Conservation (phyloP, 2,329 filamentous ascomycete species). For the Emericellopsis atlantica region DNA sequence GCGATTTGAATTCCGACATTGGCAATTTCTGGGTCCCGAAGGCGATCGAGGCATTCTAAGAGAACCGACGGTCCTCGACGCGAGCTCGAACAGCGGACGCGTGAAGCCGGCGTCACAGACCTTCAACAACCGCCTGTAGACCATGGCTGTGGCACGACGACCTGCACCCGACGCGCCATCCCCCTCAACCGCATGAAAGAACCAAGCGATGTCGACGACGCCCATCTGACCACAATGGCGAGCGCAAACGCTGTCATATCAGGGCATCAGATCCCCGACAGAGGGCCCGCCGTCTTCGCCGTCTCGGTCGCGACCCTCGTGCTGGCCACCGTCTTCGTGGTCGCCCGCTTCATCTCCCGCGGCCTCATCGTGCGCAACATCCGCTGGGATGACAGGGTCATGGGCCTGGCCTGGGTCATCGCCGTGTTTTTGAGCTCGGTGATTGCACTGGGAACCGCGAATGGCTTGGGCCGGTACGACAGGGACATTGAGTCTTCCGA, state of each 20-base stretch:
- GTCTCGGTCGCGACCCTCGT: slow-evolving; percentile 59
- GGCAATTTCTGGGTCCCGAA: too few relatives aligned
- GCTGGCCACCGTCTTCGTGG: slow-evolving; percentile 63
- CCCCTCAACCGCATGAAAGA: neutral
- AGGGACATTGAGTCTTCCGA: slow-evolving; percentile 38
- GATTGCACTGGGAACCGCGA: slow-evolving; percentile 49
- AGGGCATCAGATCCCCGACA: slow-evolving; percentile 24
- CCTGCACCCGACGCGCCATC: too few relatives aligned
- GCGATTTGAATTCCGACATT: too few relatives aligned
- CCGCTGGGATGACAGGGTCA: slow-evolving; percentile 69
- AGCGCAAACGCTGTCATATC: neutral
- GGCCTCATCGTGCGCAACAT: slow-evolving; percentile 59
- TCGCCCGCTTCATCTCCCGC: slow-evolving; percentile 60
- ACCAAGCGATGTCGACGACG: neutral
- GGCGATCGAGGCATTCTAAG: too few relatives aligned
- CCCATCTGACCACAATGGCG: too few relatives aligned
- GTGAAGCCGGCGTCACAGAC: too few relatives aligned
- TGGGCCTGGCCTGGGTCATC: slow-evolving; percentile 65
- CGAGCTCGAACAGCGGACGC: too few relatives aligned
- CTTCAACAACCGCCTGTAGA: too few relatives aligned
- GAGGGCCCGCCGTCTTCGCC: slow-evolving; percentile 50
- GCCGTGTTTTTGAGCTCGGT: slow-evolving; percentile 55
- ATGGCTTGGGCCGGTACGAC: slow-evolving; percentile 59
- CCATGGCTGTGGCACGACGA: too few relatives aligned
- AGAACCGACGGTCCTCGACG: too few relatives aligned